These are phyloP conservation scores for Hydnomerulius pinastri DNA, from an alignment of 768 basidiomycete genomes.

Conservation along the genomic window DNA sequence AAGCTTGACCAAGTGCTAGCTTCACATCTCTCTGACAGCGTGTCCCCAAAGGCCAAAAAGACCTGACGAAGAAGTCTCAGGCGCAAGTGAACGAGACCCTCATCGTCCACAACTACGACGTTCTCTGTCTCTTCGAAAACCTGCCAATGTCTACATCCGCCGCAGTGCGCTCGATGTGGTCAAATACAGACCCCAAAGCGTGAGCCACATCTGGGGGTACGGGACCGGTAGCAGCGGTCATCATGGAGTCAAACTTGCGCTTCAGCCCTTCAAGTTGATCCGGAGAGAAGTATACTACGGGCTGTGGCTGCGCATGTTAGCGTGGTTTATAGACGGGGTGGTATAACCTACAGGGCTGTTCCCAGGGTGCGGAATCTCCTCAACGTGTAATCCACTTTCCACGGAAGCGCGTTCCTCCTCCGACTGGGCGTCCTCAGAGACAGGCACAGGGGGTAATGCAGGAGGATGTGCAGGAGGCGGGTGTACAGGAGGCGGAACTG, in stretches of 20 bases:
- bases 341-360: slow-evolving; percentile 17
- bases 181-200: slow-evolving; percentile 34
- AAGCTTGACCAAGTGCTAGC: background rate
- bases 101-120: slow-evolving; percentile 8
- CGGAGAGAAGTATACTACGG: slow-evolving; percentile 33
- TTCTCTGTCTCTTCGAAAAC: slow-evolving; percentile 27
- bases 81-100: background rate
- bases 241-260: slow-evolving; percentile 34
- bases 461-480: slow-evolving; percentile 8
- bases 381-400: slow-evolving; percentile 16
- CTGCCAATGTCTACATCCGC: slow-evolving; percentile 27
- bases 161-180: slow-evolving; percentile 34
- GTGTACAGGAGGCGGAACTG: slow-evolving; percentile 9
- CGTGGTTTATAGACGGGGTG: background rate
- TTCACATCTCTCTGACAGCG: background rate
- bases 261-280: slow-evolving; percentile 33
- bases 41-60: background rate
- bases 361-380: slow-evolving; percentile 19
- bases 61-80: background rate
- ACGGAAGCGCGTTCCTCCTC: slow-evolving; percentile 17
- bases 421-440: slow-evolving; percentile 10
- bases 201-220: slow-evolving; percentile 33
- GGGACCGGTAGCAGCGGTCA: slow-evolving; percentile 30
- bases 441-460: background rate
- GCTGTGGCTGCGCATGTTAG: slow-evolving; percentile 9